phyloP scores from a whole-genome alignment of 2,329 filamentous ascomycete genomes.

The Septoria linicola region DNA sequence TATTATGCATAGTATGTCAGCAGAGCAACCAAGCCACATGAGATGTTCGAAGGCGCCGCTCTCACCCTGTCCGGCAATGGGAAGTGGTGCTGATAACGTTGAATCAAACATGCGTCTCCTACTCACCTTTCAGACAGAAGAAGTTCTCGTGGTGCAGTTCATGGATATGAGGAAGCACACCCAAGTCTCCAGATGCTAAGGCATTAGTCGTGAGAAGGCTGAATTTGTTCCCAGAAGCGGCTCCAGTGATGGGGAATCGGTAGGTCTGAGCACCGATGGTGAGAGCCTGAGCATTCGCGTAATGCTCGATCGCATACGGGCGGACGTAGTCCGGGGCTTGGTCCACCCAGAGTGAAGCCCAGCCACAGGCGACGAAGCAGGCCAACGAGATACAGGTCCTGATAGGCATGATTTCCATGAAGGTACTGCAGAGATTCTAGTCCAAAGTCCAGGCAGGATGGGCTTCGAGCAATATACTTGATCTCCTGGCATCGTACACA shows the following conservation, averaged over 20 bases:
- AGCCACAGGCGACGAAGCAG: neutral
- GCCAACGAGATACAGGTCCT: neutral
- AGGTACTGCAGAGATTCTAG: no score
- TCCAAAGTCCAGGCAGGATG: no score
- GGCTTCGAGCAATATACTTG: no score
- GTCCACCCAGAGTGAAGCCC: conserved; percentile 11
- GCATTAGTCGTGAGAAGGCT: conserved; percentile 8
- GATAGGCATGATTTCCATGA: neutral
- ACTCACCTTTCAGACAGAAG: conserved; percentile 9
- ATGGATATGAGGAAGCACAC: conserved; percentile 15
- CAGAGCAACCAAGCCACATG: no score
- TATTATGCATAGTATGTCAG: neutral
- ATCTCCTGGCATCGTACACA: no score
- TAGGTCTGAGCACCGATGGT: conserved; percentile 12
- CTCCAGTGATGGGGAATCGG: conserved; percentile 13
- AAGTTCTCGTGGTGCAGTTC: conserved; percentile 15
- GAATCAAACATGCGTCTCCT: no score
- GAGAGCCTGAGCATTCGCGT: conserved; percentile 13
- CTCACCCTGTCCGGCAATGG: no score
- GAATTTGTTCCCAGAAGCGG: conserved; percentile 11
- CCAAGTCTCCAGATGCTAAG: neutral
- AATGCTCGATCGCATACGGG: conserved; percentile 13
- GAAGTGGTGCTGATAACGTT: no score
- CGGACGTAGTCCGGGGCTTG: conserved; percentile 6
- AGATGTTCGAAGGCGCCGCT: no score